These are phyloP conservation scores for Agaricus sinodeliciosus DNA, from an alignment of 768 basidiomycete genomes.

Conservation along the genomic window DNA sequence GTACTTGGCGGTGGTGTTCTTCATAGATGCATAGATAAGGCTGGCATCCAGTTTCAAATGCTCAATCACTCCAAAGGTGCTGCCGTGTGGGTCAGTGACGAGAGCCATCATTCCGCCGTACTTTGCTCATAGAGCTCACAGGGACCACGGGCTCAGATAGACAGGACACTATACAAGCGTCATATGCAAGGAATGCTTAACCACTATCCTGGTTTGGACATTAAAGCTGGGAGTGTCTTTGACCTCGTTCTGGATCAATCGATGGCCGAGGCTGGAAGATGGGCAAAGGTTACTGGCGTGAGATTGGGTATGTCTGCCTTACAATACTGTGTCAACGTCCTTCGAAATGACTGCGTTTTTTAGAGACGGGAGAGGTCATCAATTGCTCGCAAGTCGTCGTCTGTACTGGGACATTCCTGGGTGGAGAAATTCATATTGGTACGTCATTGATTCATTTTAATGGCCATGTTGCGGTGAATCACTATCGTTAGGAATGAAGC, in stretches of 20 bases:
- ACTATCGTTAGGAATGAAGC: constrained; percentile 46
- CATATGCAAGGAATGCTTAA: constrained; percentile 70
- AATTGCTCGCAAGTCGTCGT: constrained; percentile 78
- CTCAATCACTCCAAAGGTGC: constrained; percentile 82
- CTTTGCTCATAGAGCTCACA: constrained; percentile 21
- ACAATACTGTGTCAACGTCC: neutral
- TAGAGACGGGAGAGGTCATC: constrained; percentile 72
- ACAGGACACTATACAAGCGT: constrained; percentile 74
- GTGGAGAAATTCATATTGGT: constrained; percentile 90
- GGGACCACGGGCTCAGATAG: constrained; percentile 89
- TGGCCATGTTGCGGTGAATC: neutral
- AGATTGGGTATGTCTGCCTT: constrained; percentile 43
- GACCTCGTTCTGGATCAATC: constrained; percentile 64
- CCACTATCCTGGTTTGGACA: constrained; percentile 61
- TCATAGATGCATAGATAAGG: constrained; percentile 51
- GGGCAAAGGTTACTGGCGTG: constrained; percentile 59
- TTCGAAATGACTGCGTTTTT: neutral
- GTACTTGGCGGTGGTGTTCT: neutral
- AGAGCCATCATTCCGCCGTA: neutral
- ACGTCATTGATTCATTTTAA: constrained; percentile 3
- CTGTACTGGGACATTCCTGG: constrained; percentile 88
- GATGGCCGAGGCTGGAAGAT: constrained; percentile 27
- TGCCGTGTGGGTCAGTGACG: constrained; percentile 73
- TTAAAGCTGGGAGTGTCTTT: constrained; percentile 70
- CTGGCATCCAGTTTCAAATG: constrained; percentile 85